A percentile compares a stretch with the other conserved stretches of the same genome.
Evolutionary conservation across 148 eudicot genomes (phyloP).

Genomic region (Amaranthus hypochondriacus): DNA sequence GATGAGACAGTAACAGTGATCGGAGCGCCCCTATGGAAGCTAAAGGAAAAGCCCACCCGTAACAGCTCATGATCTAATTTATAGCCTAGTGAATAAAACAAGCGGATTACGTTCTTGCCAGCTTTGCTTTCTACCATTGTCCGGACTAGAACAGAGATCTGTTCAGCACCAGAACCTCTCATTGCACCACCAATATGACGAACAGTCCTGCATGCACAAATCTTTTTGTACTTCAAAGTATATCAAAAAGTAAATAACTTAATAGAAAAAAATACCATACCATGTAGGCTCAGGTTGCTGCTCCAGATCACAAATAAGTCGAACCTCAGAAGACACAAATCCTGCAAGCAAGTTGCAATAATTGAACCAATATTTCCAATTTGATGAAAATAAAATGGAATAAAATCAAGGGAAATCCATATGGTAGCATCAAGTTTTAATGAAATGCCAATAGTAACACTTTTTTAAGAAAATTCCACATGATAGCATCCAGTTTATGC

Average conservation of each 20-base stretch:
- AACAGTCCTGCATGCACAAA: conserved; percentile 49
- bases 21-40: conserved; percentile 72
- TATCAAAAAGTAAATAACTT: background rate
- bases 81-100: conserved; percentile 80
- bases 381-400: background rate
- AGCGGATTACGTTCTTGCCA: conserved; percentile 81
- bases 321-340: conserved; percentile 69
- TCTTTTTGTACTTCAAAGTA: background rate
- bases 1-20: conserved; percentile 81
- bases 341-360: conserved; percentile 33
- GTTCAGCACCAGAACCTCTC: conserved; percentile 97
- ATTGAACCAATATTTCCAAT: background rate
- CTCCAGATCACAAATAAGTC: conserved; percentile 87
- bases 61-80: conserved; percentile 78
- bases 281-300: conserved; percentile 79
- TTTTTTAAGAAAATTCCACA: no score
- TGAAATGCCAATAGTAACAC: no score
- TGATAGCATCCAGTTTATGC: no score
- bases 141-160: conserved; percentile 79
- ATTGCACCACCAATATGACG: conserved; percentile 89
- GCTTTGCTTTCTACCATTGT: conserved; percentile 77
- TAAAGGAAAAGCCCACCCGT: conserved; percentile 75
- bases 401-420: no score
- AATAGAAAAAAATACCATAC: conserved; percentile 30
- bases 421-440: no score